Evolutionary conservation across 768 basidiomycete species (phyloP).

Genomic region (Dioszegia crocea): DNA sequence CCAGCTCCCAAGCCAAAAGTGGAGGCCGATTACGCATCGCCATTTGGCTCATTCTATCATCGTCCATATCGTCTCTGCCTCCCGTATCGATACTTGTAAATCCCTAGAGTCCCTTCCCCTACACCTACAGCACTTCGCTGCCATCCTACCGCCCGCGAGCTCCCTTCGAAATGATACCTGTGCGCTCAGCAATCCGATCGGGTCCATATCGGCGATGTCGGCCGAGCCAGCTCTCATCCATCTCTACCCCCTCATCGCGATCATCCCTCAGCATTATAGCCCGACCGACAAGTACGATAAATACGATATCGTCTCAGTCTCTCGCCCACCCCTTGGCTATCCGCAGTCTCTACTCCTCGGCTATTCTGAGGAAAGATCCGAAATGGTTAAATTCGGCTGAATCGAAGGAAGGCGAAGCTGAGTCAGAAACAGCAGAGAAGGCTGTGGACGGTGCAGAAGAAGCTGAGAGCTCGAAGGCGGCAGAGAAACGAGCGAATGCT

Average conservation of each 20-base stretch:
- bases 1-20: neutral
- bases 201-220: constrained; percentile 25
- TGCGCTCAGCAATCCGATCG: constrained; percentile 30
- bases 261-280: neutral
- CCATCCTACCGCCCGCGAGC: neutral
- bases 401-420: constrained; percentile 1
- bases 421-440: constrained; percentile 22
- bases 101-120: neutral
- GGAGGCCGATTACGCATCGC: constrained; percentile 9
- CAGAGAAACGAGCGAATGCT: constrained; percentile 2
- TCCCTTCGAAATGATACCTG: constrained; percentile 24
- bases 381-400: constrained; percentile 38
- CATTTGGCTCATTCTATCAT: neutral
- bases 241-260: constrained; percentile 10
- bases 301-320: neutral
- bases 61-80: neutral
- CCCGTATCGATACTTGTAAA: neutral
- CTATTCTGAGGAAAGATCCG: constrained; percentile 19
- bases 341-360: constrained; percentile 20
- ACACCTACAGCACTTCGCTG: neutral
- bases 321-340: neutral
- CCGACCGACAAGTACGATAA: neutral
- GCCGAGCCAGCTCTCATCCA: constrained; percentile 23
- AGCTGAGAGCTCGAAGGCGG: constrained; percentile 2
- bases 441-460: neutral